phyloP scores from a whole-genome alignment of 2,329 filamentous ascomycete genomes.

The Whalleya microplaca region DNA sequence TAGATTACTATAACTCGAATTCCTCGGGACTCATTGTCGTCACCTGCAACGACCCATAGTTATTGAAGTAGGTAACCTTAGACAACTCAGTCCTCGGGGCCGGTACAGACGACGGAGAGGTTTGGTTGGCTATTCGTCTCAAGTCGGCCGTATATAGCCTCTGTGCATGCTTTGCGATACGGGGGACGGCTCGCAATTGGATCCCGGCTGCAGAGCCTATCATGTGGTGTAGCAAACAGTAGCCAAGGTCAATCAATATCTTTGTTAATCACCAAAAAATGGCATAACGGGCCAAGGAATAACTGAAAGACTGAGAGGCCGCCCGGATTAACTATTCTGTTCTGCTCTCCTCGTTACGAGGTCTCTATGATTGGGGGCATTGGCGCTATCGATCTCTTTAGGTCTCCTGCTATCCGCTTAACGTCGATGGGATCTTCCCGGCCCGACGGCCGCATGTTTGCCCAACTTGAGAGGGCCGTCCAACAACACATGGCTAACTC shows the following conservation, averaged over 20 bases:
- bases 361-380: too few relatives aligned
- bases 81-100: slow-evolving; percentile 18
- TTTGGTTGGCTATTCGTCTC: slow-evolving; percentile 19
- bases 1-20: background rate
- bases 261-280: slow-evolving; percentile 7
- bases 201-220: slow-evolving; percentile 11
- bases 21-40: slow-evolving; percentile 11
- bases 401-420: too few relatives aligned
- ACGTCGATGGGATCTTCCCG: too few relatives aligned
- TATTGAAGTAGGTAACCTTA: slow-evolving; percentile 30
- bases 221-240: slow-evolving; percentile 31
- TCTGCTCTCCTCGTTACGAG: too few relatives aligned
- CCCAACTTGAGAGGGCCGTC: too few relatives aligned
- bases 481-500: too few relatives aligned
- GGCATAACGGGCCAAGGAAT: too few relatives aligned
- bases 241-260: slow-evolving; percentile 9
- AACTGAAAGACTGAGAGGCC: too few relatives aligned
- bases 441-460: too few relatives aligned
- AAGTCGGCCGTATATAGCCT: slow-evolving; percentile 29
- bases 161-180: slow-evolving; percentile 24
- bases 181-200: slow-evolving; percentile 18
- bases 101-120: background rate
- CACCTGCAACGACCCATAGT: slow-evolving; percentile 26
- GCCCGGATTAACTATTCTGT: too few relatives aligned
- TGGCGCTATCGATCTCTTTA: too few relatives aligned